Percentiles rank a stretch among this genome's conserved stretches.
These are phyloP conservation scores for Nicotiana rustica DNA, from an alignment of 305 asterid genomes.

Conservation along the genomic window DNA sequence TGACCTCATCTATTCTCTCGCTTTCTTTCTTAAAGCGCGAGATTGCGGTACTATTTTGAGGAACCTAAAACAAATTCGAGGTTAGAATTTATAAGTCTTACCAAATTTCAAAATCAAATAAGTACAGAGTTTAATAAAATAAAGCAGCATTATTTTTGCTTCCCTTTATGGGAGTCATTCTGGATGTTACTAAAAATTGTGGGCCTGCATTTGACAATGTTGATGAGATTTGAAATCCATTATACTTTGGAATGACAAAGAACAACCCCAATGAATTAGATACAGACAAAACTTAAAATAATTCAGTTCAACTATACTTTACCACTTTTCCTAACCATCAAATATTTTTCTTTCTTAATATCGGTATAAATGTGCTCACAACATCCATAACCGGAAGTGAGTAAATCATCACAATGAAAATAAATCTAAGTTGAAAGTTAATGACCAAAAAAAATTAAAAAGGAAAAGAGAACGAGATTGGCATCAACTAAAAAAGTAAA, in stretches of 20 bases:
- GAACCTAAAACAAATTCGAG: neutral
- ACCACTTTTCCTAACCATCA: neutral
- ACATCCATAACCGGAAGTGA: neutral
- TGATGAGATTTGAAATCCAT: no score
- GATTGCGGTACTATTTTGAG: neutral
- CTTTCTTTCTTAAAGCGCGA: neutral
- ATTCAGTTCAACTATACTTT: no score
- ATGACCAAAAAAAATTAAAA: neutral
- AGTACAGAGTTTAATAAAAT: no score
- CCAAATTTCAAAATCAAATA: no score
- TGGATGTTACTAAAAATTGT: neutral
- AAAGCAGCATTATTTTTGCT: neutral
- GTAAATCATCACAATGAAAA: neutral
- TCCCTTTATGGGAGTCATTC: neutral
- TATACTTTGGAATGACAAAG: no score
- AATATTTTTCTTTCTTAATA: neutral
- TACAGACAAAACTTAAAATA: neutral
- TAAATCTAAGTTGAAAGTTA: neutral
- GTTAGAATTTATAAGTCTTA: no score
- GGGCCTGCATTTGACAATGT: neutral
- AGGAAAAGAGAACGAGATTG: neutral
- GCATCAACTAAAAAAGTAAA: no score
- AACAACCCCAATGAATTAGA: no score
- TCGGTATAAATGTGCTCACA: neutral
- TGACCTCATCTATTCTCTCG: no score